Conservation (phyloP, 2,329 filamentous ascomycete genomes). For the Mariannaea elegans region DNA sequence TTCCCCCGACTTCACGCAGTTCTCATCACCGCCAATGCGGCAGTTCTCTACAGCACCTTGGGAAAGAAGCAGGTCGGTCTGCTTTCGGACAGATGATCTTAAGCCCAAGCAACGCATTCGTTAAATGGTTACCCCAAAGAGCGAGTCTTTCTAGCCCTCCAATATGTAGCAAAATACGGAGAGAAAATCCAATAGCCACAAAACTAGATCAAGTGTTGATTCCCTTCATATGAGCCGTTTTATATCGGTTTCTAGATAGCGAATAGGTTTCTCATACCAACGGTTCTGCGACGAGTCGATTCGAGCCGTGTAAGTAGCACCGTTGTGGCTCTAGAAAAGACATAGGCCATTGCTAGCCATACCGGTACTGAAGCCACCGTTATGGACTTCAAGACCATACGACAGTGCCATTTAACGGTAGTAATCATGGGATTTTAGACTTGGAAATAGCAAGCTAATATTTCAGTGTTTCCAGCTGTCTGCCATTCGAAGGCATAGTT, state of each 20-base stretch:
- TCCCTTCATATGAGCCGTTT: background rate
- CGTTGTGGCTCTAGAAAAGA: background rate
- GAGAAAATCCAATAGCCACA: background rate
- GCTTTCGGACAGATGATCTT: background rate
- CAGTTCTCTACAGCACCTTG: too few species aligned
- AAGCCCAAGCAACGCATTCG: background rate
- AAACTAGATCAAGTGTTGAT: constrained; percentile 1
- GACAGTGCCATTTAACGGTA: background rate
- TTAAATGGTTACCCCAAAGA: background rate
- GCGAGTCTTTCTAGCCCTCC: background rate
- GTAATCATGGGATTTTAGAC: background rate
- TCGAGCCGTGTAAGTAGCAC: background rate
- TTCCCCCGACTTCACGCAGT: too few species aligned
- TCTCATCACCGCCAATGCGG: too few species aligned
- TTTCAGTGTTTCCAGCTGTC: background rate
- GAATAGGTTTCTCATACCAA: background rate
- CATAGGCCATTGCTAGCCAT: background rate
- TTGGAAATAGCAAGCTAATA: background rate
- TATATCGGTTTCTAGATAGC: background rate
- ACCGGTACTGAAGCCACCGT: background rate
- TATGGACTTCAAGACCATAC: background rate
- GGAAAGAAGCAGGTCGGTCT: too few species aligned
- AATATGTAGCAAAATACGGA: background rate
- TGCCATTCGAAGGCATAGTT: background rate
- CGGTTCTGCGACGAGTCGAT: background rate